Percentiles rank a stretch among this genome's conserved stretches.
Evolutionary conservation across 1,284 basidiomycete genomes (phyloP).

Genomic region (Moesziomyces parantarcticus): DNA sequence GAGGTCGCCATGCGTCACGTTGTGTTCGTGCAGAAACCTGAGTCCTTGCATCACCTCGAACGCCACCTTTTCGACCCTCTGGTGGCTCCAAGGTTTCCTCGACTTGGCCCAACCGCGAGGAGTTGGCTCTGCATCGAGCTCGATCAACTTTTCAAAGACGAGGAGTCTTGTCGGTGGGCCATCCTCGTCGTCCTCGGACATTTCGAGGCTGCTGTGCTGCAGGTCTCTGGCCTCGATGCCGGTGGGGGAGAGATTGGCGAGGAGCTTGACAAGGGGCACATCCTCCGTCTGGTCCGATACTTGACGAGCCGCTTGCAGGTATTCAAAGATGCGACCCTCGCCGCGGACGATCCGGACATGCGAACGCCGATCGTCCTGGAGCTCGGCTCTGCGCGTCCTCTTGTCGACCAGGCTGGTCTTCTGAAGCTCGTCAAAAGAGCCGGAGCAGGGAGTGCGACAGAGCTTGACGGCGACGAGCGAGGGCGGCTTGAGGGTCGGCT

Average conservation of each 20-base stretch:
- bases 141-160: slow-evolving; percentile 56
- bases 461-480: slow-evolving; percentile 58
- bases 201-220: slow-evolving; percentile 2
- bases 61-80: slow-evolving; percentile 51
- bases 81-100: slow-evolving; percentile 36
- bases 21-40: slow-evolving; percentile 51
- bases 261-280: slow-evolving; percentile 41
- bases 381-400: slow-evolving; percentile 28
- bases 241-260: slow-evolving; percentile 39
- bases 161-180: slow-evolving; percentile 50
- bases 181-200: slow-evolving; percentile 30
- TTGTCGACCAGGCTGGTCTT: slow-evolving; percentile 46
- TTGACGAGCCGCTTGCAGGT: slow-evolving; percentile 43
- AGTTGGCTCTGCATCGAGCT: slow-evolving; percentile 49
- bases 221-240: slow-evolving; percentile 4
- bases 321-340: slow-evolving; percentile 55
- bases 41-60: slow-evolving; percentile 50
- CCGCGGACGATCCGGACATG: slow-evolving; percentile 57
- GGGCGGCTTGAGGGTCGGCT: slow-evolving; percentile 15
- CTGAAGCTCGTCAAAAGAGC: slow-evolving; percentile 58
- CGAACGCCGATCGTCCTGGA: slow-evolving; percentile 29
- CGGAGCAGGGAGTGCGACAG: slow-evolving; percentile 56
- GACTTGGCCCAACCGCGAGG: slow-evolving; percentile 45
- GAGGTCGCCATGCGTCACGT: slow-evolving; percentile 57
- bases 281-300: slow-evolving; percentile 16